Evolutionary conservation across 306 rosid genomes (phyloP).

Genomic region (Pyrus bretschneideri): DNA sequence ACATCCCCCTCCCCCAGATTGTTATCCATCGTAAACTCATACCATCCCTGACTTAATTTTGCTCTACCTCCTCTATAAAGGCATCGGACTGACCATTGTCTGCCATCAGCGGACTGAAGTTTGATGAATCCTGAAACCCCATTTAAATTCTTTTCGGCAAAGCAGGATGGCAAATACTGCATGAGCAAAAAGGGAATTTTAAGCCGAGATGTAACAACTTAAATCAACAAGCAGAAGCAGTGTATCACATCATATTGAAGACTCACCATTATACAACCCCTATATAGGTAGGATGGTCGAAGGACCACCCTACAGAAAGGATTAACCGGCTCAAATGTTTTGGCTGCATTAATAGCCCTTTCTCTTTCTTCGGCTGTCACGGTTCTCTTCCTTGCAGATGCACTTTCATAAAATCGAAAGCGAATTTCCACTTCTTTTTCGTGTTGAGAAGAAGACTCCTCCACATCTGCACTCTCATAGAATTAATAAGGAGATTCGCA

Average conservation of each 20-base stretch:
- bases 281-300: constrained; percentile 88
- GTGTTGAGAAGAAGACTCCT: constrained; percentile 47
- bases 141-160: constrained; percentile 83
- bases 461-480: constrained; percentile 46
- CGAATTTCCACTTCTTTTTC: constrained; percentile 72
- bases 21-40: constrained; percentile 74
- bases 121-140: constrained; percentile 92
- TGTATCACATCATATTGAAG: constrained; percentile 1
- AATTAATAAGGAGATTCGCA: constrained; percentile 14
- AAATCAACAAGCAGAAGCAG: constrained; percentile 1
- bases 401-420: constrained; percentile 85
- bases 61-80: constrained; percentile 86
- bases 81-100: constrained; percentile 91
- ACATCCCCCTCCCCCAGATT: constrained; percentile 95
- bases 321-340: constrained; percentile 76
- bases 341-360: constrained; percentile 65
- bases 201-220: constrained; percentile 4
- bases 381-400: constrained; percentile 94
- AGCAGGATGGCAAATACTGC: constrained; percentile 97
- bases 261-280: constrained; percentile 97
- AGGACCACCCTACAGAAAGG: constrained; percentile 94
- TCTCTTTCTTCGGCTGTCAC: constrained; percentile 98
- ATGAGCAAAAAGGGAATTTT: neutral
- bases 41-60: constrained; percentile 97
- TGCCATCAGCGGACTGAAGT: constrained; percentile 70